phyloP scores from a whole-genome alignment of 208 protist genomes.

The Crithidia fasciculata region DNA sequence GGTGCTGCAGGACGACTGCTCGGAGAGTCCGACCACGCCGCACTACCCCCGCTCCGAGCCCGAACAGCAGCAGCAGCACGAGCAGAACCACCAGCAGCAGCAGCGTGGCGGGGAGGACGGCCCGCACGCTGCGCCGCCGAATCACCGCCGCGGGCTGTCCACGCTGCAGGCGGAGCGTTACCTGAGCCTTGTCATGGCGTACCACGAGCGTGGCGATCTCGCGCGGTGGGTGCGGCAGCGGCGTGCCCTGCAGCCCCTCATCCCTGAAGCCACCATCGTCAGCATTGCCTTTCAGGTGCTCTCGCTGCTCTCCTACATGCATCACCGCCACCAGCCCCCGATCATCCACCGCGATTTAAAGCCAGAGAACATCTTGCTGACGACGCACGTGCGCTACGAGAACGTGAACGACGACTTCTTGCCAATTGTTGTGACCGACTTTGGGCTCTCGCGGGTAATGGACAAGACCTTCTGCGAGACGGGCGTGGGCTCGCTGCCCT shows the following conservation, averaged over 20 bases:
- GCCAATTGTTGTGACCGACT: slow-evolving; percentile 70
- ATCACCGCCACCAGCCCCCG: slow-evolving; percentile 64
- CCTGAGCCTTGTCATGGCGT: slow-evolving; percentile 67
- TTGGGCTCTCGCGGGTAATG: slow-evolving; percentile 72
- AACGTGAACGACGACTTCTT: slow-evolving; percentile 26
- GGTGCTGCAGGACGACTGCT: slow-evolving; percentile 1
- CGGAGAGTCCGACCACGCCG: slow-evolving; percentile 1
- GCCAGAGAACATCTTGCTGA: slow-evolving; percentile 87
- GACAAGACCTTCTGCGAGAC: slow-evolving; percentile 72
- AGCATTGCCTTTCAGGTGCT: slow-evolving; percentile 66
- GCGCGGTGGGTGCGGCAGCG: slow-evolving; percentile 52
- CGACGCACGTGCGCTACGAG: slow-evolving; percentile 48
- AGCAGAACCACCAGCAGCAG: neutral
- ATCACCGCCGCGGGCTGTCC: slow-evolving; percentile 3
- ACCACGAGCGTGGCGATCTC: slow-evolving; percentile 65
- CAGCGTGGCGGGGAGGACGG: neutral
- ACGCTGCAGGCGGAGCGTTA: slow-evolving; percentile 50
- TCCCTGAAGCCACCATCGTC: slow-evolving; percentile 52
- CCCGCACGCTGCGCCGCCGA: neutral
- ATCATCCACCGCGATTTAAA: slow-evolving; percentile 98
- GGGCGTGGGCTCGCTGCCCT: slow-evolving; percentile 64
- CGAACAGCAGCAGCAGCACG: neutral
- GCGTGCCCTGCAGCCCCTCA: slow-evolving; percentile 38
- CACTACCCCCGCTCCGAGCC: neutral
- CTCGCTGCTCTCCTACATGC: slow-evolving; percentile 59